Evolutionary conservation across 2,329 filamentous ascomycete species (phyloP).

Genomic region (Triangularia verruculosa): DNA sequence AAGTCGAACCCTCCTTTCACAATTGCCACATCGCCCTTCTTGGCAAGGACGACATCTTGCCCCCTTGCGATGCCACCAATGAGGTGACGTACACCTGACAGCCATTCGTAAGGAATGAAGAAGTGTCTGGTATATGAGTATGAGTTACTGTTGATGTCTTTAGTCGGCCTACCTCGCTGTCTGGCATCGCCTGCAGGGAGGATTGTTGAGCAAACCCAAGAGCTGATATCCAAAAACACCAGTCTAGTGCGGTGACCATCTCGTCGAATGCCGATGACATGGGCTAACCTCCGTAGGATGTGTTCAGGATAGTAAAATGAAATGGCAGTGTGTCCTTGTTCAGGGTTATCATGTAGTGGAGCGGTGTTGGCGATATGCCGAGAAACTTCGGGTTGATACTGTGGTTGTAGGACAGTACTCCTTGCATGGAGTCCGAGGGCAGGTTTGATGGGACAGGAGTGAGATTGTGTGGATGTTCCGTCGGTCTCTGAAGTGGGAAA

Average conservation of each 20-base stretch:
- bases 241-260: neutral
- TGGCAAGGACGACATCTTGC: constrained; percentile 2
- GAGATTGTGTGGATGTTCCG: neutral
- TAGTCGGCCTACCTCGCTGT: neutral
- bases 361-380: neutral
- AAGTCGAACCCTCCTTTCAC: neutral
- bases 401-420: too few relatives aligned
- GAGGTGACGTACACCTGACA: constrained; percentile 20
- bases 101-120: constrained; percentile 35
- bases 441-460: too few relatives aligned
- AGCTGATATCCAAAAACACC: constrained; percentile 6
- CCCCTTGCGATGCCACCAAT: neutral
- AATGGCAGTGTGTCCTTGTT: neutral
- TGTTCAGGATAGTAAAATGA: neutral
- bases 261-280: neutral
- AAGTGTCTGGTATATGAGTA: constrained; percentile 28
- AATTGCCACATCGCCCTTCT: neutral
- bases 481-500: neutral
- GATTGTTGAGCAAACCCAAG: constrained; percentile 8
- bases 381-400: neutral
- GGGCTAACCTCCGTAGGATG: neutral
- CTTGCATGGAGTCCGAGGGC: too few relatives aligned
- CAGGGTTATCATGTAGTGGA: neutral
- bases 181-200: neutral
- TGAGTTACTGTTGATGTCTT: constrained; percentile 10